Evolutionary conservation across 495 filamentous ascomycete species (phyloP), one percentile per base, ranked within the genome.

Genomic region (Aspergillus conjunctus): DNA sequence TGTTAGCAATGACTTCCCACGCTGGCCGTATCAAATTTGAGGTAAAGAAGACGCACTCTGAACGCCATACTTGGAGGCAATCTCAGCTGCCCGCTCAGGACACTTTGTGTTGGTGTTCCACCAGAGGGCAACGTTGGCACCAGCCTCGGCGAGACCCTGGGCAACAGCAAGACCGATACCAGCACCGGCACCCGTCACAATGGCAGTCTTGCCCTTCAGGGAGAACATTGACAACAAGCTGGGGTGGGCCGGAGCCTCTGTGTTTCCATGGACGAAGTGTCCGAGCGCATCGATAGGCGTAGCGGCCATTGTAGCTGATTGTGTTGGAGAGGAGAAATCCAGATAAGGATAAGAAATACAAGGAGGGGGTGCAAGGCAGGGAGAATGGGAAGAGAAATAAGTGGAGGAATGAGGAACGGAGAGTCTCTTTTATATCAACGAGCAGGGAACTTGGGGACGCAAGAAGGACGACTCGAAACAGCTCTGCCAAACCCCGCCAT

Each of bases 111-210:
- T 92, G 70, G 79, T 84, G 68, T 91, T 91, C 66, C 92, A 96
- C 87, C 89, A 93, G 32, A 96, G 85, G 4, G 89, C 91, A 44
- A 96, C 88, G 63, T 96, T 91, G 37, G 92, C 91, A 39, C 92
- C 92, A 21, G 90, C 87, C 68, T 96, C 92, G 10, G 91, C 91
- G 30, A 88, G 72, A 18, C 81, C 89, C 39, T 92, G 78, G n/a
- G 89, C 90, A 18, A 94, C 85, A 9, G 84, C 83, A 5, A 90
- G 77, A 33, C 92, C 92, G 65, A 96, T 96, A 55, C 92, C 91
- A 20, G 88, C 87, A 30, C 83, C 90, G 21, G 90, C 89, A 33
- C 92, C 92, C 5, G 91, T 87, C 21, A 95, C 85, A 59, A 95
- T 90, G 37, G 91, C 91, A 10, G 91, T 94, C 69, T 86, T 90